Conservation (phyloP, 225 moss, liverwort and hornwort genomes). For the Anthoceros angustus region DNA sequence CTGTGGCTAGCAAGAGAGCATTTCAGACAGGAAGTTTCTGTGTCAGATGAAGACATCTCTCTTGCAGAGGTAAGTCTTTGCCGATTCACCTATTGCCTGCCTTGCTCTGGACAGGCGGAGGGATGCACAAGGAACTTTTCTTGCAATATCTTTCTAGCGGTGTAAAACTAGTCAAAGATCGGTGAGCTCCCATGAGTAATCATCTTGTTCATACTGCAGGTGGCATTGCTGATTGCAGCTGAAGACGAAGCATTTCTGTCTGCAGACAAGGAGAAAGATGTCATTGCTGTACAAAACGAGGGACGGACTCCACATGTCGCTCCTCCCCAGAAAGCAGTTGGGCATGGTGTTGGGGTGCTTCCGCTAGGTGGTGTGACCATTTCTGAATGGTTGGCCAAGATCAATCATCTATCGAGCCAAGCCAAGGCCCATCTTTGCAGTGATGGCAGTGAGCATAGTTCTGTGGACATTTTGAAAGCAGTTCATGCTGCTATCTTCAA, state of each 20-base stretch:
- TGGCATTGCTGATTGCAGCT: slow-evolving; percentile 20
- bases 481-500: slow-evolving; percentile 10
- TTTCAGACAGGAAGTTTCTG: slow-evolving; percentile 12
- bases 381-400: slow-evolving; percentile 12
- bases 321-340: slow-evolving; percentile 3
- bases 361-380: slow-evolving; percentile 7
- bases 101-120: background rate
- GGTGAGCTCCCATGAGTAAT: slow-evolving; percentile 6
- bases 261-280: slow-evolving; percentile 12
- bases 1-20: slow-evolving; percentile 11
- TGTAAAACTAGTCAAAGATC: background rate
- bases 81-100: background rate
- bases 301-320: background rate
- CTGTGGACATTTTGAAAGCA: slow-evolving; percentile 14
- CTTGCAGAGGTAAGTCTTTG: slow-evolving; percentile 12
- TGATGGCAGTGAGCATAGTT: slow-evolving; percentile 2
- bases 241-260: slow-evolving; percentile 16
- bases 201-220: slow-evolving; percentile 13
- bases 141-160: slow-evolving; percentile 6
- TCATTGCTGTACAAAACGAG: slow-evolving; percentile 12
- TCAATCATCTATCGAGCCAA: slow-evolving; percentile 10
- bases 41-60: slow-evolving; percentile 13
- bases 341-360: slow-evolving; percentile 1
- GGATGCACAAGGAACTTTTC: slow-evolving; percentile 1
- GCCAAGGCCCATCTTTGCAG: slow-evolving; percentile 10